These are phyloP conservation scores for Bipolaris sorokiniana DNA, from an alignment of 2,329 filamentous ascomycete genomes.

Conservation along the genomic window DNA sequence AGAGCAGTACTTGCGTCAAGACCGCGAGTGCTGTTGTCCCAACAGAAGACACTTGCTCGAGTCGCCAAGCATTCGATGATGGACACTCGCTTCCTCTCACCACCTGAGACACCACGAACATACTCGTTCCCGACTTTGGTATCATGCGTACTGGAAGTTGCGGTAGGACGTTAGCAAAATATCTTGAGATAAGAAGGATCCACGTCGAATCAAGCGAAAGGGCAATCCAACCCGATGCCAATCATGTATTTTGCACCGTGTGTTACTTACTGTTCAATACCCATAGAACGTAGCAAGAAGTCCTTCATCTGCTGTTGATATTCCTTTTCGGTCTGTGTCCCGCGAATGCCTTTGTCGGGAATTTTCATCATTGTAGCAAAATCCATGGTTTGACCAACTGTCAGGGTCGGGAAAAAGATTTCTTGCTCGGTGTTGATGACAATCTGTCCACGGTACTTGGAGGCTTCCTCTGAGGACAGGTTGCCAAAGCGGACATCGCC, in stretches of 20 bases:
- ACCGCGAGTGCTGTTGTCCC: constrained; percentile 53
- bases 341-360: constrained; percentile 56
- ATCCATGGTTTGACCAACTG: constrained; percentile 80
- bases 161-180: background rate
- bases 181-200: background rate
- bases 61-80: constrained; percentile 69
- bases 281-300: constrained; percentile 55
- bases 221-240: background rate
- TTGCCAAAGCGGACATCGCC: background rate
- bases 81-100: constrained; percentile 72
- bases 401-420: constrained; percentile 74
- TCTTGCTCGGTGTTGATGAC: constrained; percentile 79
- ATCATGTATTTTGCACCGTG: background rate
- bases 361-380: constrained; percentile 64
- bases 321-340: constrained; percentile 52
- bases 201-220: background rate
- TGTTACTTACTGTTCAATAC: constrained; percentile 48
- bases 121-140: constrained; percentile 73
- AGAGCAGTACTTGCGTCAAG: constrained; percentile 49
- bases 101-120: constrained; percentile 70
- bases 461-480: background rate
- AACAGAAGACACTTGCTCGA: constrained; percentile 61
- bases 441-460: constrained; percentile 1
- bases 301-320: constrained; percentile 55
- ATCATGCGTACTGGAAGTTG: constrained; percentile 53